These are phyloP conservation scores for Calonectria naviculata DNA, from an alignment of 2,329 filamentous ascomycete species.

Conservation along the genomic window DNA sequence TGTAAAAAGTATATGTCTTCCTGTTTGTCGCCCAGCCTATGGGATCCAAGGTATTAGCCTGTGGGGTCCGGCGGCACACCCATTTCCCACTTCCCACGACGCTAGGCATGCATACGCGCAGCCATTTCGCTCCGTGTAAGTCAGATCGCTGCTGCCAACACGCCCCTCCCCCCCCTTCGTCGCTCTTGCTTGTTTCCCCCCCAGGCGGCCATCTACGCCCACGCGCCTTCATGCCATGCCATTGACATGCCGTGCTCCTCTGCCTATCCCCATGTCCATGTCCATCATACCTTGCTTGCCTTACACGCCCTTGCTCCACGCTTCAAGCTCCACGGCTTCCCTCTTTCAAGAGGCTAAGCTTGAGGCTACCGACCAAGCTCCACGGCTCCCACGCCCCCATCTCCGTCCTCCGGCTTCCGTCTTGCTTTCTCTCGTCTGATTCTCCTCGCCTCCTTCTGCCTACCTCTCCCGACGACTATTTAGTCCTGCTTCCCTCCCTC, in stretches of 20 bases:
- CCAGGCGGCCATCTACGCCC: background rate
- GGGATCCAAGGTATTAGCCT: slow-evolving; percentile 8
- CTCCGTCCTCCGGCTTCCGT: background rate
- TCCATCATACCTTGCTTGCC: background rate
- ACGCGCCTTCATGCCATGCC: background rate
- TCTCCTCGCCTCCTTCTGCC: slow-evolving; percentile 1
- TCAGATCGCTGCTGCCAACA: slow-evolving; percentile 14
- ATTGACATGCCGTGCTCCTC: background rate
- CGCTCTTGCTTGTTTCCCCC: background rate
- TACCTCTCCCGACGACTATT: slow-evolving; percentile 30
- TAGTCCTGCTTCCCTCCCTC: slow-evolving; percentile 28
- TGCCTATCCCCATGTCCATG: background rate
- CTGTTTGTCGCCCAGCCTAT: slow-evolving; percentile 25
- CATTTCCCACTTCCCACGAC: background rate
- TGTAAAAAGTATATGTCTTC: slow-evolving; percentile 41
- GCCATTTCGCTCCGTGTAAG: slow-evolving; percentile 18
- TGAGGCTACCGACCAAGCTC: slow-evolving; percentile 5
- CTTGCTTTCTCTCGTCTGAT: slow-evolving; percentile 15
- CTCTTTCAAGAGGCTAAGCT: slow-evolving; percentile 9
- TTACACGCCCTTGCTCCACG: slow-evolving; percentile 16
- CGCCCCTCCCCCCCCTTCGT: background rate
- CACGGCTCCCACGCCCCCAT: slow-evolving; percentile 7
- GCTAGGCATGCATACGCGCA: slow-evolving; percentile 6
- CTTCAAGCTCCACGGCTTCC: slow-evolving; percentile 1
- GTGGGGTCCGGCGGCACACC: slow-evolving; percentile 11